Base-by-base conservation (phyloP, 208 protist genomes). In the Leishmania mexicana region DNA sequence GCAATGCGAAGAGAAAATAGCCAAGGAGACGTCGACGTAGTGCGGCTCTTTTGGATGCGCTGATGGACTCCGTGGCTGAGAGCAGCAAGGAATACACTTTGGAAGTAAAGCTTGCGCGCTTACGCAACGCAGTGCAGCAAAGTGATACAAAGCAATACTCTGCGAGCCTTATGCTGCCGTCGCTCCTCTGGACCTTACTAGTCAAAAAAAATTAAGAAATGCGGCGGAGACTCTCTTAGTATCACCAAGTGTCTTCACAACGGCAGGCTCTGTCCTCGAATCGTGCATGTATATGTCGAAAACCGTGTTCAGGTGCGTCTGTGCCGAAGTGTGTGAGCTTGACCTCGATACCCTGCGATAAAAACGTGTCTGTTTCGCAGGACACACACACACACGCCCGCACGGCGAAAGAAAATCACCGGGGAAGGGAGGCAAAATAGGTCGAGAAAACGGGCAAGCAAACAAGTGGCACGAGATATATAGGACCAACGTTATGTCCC, bases 71-170 rank as follows among this genome's bases (percentile, higher is more conserved):
- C 8, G 70, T 38, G 49, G 53, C 45, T 49, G 31, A 72, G 54
- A 82, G 79, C 31, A 47, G 24, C 15, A 38, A 58, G n/a, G 31
- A 42, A 42, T 35, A 82, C 54, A 71, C 49, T 31, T 53, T 35
- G 42, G 35, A 45, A 57, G 53, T 17, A 51, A 4, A 74, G 45
- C 8, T 45, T 54, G 70, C 31, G 45, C 45, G 54, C 45, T 74
- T 47, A 28, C 21, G 3, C 13, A 31, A 53, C 31, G 70, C 45
- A 53, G 28, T 68, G 62, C 8, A 53, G 47, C 42, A 53, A 54
- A 51, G 28, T n/a, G 15, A 35, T 47, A 38, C 24, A 72, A 3
- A 42, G n/a, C 17, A 49, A 21, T 49, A n/a, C 67, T 49, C 24
- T n/a, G 28, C 38, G 47, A 5, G 21, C 31, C 21, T 24, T 42